Evolutionary conservation across 164 flowering plant genomes (phyloP), one percentile per base, ranked within the genome.

Genomic region (Vitis cinerea): DNA sequence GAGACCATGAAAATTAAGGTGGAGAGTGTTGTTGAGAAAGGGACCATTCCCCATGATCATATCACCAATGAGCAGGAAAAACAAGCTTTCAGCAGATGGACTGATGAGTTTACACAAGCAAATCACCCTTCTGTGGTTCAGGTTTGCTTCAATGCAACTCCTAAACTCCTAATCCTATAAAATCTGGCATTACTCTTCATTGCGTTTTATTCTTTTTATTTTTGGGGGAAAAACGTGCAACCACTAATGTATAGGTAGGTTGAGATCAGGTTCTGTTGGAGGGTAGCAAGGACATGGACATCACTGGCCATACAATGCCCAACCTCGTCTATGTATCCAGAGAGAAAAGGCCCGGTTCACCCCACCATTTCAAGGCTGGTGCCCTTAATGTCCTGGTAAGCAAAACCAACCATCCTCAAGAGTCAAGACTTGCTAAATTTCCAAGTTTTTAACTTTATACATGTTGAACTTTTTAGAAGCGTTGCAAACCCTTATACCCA

Each of bases 361-460:
- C 79, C 9, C 93, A 90, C 77, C 76, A 84, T 66, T 94, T 90
- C 68, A 94, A 94, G 80, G 95, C 97, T 10, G 97, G 98, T n/a
- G 97, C 97, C 59, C 17, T 17, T 17, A 17, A 17, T 17, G 17
- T 17, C 17, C 67, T 94, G 83, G 98, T 92, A 7, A 59, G 6
- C 37, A 31, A 31, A 31, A 31, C 37, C 6, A 5, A 31, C 3
- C 3, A 31, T 31, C 6, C 37, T 5, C 23, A 19, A 19, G 23
- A 19, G 23, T 31, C 37, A 31, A 31, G 14, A 29, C 8, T 31
- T 53, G 19, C 23, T 17, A 52, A 23, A 10, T 19, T 48, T 10
- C 6, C 37, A 31, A 0, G 6, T 31, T 31, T 31, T 1, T 5
- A 31, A 31, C 37, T 31, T 31, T 31, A 5, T 31, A 31, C 3